Evolutionary conservation across 441 rosid species (phyloP).

Genomic region (Eutrema salsugineum): DNA sequence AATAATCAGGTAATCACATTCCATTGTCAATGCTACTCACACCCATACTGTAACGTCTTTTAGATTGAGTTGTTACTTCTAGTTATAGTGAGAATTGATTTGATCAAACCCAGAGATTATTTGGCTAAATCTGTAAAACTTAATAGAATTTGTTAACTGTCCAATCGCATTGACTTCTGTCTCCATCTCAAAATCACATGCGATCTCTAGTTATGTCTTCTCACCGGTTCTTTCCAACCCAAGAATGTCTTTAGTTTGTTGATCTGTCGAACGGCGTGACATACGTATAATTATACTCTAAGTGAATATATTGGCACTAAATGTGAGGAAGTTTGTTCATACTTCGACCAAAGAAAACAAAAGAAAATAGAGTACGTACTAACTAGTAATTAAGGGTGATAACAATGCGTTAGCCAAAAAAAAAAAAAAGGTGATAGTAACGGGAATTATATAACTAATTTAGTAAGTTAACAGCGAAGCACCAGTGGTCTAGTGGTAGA

Average conservation of each 20-base stretch:
- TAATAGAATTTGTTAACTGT: slow-evolving; percentile 19
- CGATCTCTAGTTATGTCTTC: slow-evolving; percentile 18
- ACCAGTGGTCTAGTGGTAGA: slow-evolving; percentile 99
- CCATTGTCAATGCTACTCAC: neutral
- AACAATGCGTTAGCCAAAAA: no score
- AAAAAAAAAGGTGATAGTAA: no score
- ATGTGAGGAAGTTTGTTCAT: neutral
- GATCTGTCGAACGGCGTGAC: slow-evolving; percentile 10
- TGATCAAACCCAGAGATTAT: neutral
- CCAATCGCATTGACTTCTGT: slow-evolving; percentile 33
- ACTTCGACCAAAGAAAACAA: neutral
- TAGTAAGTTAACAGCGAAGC: neutral
- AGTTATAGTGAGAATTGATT: slow-evolving; percentile 1
- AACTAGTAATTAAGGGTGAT: neutral
- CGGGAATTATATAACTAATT: no score
- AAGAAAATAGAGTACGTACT: neutral
- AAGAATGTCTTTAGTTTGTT: slow-evolving; percentile 18
- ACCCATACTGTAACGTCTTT: neutral
- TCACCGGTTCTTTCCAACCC: slow-evolving; percentile 1
- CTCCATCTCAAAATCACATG: slow-evolving; percentile 20
- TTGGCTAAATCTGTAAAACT: slow-evolving; percentile 7
- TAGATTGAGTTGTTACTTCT: slow-evolving; percentile 2
- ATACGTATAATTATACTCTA: neutral
- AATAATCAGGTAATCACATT: neutral
- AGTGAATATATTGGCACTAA: neutral